phyloP scores from a whole-genome alignment of 2,329 filamentous ascomycete species.

The Penicillium sp. region DNA sequence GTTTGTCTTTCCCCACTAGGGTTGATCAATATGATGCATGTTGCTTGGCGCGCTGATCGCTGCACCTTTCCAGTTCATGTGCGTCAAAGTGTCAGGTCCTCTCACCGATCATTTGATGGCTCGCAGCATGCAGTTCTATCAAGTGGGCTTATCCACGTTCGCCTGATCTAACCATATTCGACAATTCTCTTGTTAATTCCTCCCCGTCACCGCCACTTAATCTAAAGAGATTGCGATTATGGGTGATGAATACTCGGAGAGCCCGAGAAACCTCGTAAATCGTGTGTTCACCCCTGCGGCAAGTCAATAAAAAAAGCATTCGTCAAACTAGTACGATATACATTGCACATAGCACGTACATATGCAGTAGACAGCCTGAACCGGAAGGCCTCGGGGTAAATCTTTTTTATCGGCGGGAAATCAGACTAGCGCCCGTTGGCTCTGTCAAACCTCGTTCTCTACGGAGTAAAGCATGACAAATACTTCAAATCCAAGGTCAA shows the following conservation, averaged over 20 bases:
- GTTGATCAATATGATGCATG: constrained; percentile 29
- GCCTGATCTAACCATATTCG: neutral
- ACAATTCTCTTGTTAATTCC: neutral
- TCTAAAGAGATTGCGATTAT: neutral
- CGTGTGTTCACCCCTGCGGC: neutral
- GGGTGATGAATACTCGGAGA: neutral
- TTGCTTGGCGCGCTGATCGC: constrained; percentile 19
- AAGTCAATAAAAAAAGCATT: too few species aligned
- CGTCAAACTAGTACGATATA: too few species aligned
- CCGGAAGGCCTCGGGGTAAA: neutral
- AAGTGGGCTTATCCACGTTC: constrained; percentile 1
- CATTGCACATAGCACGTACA: too few species aligned
- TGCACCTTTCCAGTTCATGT: neutral
- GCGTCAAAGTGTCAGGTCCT: neutral
- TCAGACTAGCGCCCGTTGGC: neutral
- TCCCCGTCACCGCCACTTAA: neutral
- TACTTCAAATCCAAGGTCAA: neutral
- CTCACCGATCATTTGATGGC: constrained; percentile 10
- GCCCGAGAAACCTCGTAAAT: neutral
- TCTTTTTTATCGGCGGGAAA: neutral
- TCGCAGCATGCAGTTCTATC: constrained; percentile 5
- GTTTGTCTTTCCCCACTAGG: constrained; percentile 8
- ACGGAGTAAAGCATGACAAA: neutral
- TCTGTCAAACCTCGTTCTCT: neutral
- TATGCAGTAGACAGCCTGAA: neutral